A percentile compares a stretch with the other conserved stretches of the same genome.
phyloP scores from a whole-genome alignment of 495 filamentous ascomycete genomes.

The Penicillium crystallinum region DNA sequence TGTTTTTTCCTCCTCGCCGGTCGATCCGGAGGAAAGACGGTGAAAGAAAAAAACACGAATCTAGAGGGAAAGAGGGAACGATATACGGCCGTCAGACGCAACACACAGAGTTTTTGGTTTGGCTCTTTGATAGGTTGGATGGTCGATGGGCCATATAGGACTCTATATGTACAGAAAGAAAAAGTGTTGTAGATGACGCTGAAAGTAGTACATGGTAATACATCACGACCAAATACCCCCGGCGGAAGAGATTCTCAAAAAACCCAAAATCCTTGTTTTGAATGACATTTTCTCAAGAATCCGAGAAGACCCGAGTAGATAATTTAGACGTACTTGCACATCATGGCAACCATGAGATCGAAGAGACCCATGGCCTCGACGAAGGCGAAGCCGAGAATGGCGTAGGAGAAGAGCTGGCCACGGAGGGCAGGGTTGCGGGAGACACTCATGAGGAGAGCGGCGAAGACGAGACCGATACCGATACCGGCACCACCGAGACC shows the following conservation, averaged over 20 bases:
- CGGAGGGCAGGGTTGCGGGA: slow-evolving; percentile 87
- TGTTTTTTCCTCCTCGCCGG: not conserved
- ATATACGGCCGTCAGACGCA: slow-evolving; percentile 25
- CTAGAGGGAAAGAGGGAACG: slow-evolving; percentile 2
- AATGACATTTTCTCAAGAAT: slow-evolving; percentile 15
- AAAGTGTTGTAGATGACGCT: slow-evolving; percentile 35
- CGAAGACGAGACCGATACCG: slow-evolving; percentile 91
- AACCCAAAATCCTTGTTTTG: slow-evolving; percentile 12
- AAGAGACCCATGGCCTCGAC: slow-evolving; percentile 91
- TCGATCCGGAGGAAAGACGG: not conserved
- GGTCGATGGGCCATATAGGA: slow-evolving; percentile 31
- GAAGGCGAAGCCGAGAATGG: slow-evolving; percentile 92
- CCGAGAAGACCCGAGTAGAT: slow-evolving; percentile 9
- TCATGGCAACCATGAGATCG: slow-evolving; percentile 89
- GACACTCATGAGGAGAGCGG: slow-evolving; percentile 72
- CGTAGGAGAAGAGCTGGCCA: slow-evolving; percentile 88
- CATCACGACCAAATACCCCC: slow-evolving; percentile 35
- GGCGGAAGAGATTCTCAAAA: slow-evolving; percentile 18
- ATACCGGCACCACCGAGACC: slow-evolving; percentile 88
- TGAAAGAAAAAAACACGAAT: not conserved
- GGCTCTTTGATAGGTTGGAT: slow-evolving; percentile 31
- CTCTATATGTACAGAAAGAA: slow-evolving; percentile 46
- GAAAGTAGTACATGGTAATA: slow-evolving; percentile 40
- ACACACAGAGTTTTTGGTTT: slow-evolving; percentile 35
- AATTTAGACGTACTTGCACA: slow-evolving; percentile 62